Evolutionary conservation across 805 yeast genomes (phyloP), one percentile per base, ranked within the genome.

Genomic region (Myxozyma udenii): DNA sequence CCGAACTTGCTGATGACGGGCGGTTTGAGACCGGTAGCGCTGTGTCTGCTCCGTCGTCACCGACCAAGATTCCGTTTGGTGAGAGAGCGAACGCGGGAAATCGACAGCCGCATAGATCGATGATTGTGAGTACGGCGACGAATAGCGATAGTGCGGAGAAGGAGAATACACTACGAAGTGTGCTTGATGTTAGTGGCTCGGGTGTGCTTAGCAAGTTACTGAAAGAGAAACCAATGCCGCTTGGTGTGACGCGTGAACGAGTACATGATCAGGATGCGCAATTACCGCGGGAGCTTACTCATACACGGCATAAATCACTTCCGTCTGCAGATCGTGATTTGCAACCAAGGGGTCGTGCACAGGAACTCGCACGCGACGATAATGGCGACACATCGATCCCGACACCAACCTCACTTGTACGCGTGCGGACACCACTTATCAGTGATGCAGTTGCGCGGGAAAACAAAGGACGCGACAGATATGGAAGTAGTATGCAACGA

Each of bases 401-500:
- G n/a, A n/a, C n/a, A n/a, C n/a, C 14, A 28, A 28, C 14, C 9
- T 28, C 33, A 28, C 12, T 28, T 28, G 33, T 28, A 28, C 33
- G 33, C 14, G 14, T 14, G 14, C 33, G 33, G 33, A 41, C 43
- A 5, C 55, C 55, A 9, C 44, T 52, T 6, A 52, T 52, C 24
- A 52, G 57, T 38, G 57, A 53, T 33, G 54, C 26, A 7, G 57
- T 53, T n/a, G 54, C 57, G 23, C 40, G 45, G 4, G 48, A 45
- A 37, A 53, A 53, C 30, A 53, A 53, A 44, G 57, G 57, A 21
- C 50, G 54, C n/a, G 52, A 44, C 1, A 33, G 58, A 12, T 54
- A 54, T 32, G 47, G 51, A 26, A 36, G 44, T 14, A 45, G 51
- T 7, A 19, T 54, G 9, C 49, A 42, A n/a, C 50, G 46, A 39